Base-by-base conservation (phyloP, 2,329 filamentous ascomycete genomes). In the Aspergillaceae sp. region DNA sequence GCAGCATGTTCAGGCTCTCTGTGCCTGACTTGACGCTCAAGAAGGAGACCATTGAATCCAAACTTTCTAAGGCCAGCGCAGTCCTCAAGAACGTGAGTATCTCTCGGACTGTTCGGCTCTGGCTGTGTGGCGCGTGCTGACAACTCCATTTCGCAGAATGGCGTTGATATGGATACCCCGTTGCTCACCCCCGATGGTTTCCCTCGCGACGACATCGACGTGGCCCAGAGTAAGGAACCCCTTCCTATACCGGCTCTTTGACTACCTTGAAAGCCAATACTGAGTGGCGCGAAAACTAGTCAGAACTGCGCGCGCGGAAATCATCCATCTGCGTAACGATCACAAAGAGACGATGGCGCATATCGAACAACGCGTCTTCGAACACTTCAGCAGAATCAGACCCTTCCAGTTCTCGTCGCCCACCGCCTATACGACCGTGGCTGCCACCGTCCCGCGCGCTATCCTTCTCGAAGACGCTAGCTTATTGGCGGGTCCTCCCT, bases 141-240 rank as follows among this genome's bases (percentile, higher is more conserved):
- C 38, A 11, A n/a, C 19, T 19, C 19, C 19, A 42, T 10, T 41
- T n/a, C 27, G 19, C 19, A 96, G 90, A 91, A 97, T 73, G 83
- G 85, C 40, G 91, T 95, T 44, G 83, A 86, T 59, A 98, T 98
- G 92, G 83, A 84, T 58, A 96, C 92, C 5, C 76, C 81, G 48
- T 79, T 98, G 35, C 80, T 88, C 27, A 96, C 91, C 9, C 79
- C 82, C 50, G 92, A 97, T 68, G 92, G 92, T 41, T 98, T 87
- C 64, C 92, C 92, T 30, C 80, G 92, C 62, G 84, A 87, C 58
- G 92, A 98, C 67, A 83, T 98, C 53, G 92, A 98, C 65, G 86
- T 98, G 51, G 85, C 92, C 28, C 91, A 96, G 70, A 92, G 88
- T 92, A 80, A 54, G 75, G 19, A 19, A 19, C 19, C 19, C 42